Evolutionary conservation across 306 rosid genomes (phyloP).

Genomic region (Rubus parviflorus): DNA sequence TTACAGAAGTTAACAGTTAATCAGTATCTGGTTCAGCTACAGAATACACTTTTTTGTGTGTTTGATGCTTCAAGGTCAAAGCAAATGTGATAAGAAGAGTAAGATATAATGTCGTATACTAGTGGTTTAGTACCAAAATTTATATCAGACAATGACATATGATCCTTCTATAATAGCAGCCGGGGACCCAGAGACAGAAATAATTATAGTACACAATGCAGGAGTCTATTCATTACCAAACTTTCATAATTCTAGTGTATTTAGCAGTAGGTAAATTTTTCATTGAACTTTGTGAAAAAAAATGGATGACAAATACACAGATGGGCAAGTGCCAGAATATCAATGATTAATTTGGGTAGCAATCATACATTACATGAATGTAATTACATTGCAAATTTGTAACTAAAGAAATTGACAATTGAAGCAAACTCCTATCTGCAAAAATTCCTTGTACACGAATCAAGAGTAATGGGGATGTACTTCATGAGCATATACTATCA

Average conservation of each 20-base stretch:
- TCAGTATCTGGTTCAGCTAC: background rate
- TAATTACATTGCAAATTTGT: conserved; percentile 7
- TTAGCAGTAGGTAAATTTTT: background rate
- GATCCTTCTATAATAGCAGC: background rate
- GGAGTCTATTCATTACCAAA: background rate
- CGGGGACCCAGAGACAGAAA: background rate
- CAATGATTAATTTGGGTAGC: background rate
- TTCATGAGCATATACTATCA: background rate
- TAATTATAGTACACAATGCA: background rate
- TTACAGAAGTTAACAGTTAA: background rate
- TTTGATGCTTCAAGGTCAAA: conserved; percentile 11
- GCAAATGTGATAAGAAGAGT: conserved; percentile 11
- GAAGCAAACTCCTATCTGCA: conserved; percentile 16
- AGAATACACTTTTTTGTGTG: background rate
- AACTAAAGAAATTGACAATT: background rate
- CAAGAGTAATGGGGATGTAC: conserved; percentile 2
- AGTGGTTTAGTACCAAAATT: background rate
- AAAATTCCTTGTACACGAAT: conserved; percentile 22
- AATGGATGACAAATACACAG: background rate
- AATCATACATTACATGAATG: conserved; percentile 13
- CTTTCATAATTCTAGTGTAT: background rate
- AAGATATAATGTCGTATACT: background rate
- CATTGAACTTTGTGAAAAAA: background rate
- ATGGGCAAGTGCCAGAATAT: background rate
- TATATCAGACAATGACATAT: background rate